A percentile compares a stretch with the other conserved stretches of the same genome.
Evolutionary conservation across 2,329 filamentous ascomycete species (phyloP).

Genomic region (Bertia moriformis): DNA sequence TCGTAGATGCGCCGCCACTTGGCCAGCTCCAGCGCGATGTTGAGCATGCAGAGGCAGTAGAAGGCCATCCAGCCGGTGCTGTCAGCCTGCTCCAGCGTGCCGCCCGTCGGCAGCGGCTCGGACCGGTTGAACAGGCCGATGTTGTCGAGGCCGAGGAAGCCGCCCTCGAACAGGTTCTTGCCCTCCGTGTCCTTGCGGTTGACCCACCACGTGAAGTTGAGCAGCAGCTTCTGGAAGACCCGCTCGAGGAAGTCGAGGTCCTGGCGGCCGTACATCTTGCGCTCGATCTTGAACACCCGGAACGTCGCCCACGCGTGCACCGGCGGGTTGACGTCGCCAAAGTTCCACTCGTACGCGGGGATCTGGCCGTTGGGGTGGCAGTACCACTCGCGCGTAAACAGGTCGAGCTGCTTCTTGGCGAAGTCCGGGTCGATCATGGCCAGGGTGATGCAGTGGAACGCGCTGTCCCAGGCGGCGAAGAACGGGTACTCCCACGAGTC

Average conservation of each 20-base stretch:
- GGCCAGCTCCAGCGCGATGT: constrained; percentile 85
- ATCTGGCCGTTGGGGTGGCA: constrained; percentile 95
- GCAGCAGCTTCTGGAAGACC: constrained; percentile 85
- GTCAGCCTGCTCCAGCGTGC: constrained; percentile 87
- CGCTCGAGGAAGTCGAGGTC: constrained; percentile 91
- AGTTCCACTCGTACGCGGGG: constrained; percentile 91
- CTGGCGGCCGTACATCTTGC: constrained; percentile 88
- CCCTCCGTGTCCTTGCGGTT: constrained; percentile 89
- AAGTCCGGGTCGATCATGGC: constrained; percentile 97
- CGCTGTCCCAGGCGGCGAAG: constrained; percentile 93
- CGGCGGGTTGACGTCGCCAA: constrained; percentile 89
- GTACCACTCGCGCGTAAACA: constrained; percentile 96
- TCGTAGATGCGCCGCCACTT: constrained; percentile 93
- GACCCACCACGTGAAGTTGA: constrained; percentile 99
- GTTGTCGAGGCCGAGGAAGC: constrained; percentile 89
- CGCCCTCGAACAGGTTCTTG: constrained; percentile 95
- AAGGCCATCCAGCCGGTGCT: constrained; percentile 99
- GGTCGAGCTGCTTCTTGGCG: constrained; percentile 91
- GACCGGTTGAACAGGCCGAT: constrained; percentile 96
- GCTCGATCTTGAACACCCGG: constrained; percentile 92
- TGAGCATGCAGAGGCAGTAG: constrained; percentile 91
- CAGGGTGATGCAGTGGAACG: constrained; percentile 88
- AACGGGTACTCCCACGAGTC: constrained; percentile 98
- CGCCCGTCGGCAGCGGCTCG: constrained; percentile 83
- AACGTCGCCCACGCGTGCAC: constrained; percentile 95